Evolutionary conservation across 257 asterid genomes (phyloP), one percentile per base, ranked within the genome.

Genomic region (Penstemon barbatus): DNA sequence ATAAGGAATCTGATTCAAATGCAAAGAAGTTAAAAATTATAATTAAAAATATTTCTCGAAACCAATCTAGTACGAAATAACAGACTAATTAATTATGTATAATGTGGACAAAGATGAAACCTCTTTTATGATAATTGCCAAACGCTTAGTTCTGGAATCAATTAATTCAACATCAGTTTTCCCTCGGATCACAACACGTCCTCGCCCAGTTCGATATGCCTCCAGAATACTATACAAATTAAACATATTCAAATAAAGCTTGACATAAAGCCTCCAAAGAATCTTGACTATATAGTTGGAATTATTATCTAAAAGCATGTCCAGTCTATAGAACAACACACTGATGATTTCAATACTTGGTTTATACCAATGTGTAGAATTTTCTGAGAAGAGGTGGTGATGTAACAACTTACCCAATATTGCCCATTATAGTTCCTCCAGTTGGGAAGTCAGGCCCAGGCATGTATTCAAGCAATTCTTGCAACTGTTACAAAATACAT

Each of bases 401-500:
- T 42, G 58, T 45, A 68, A 49, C 12, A 63, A 76, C 84, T 76
- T 81, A 94, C 99, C 99, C 99, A 71, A 79, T 69, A 73, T 84
- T 94, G 70, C 99, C 99, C 97, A 94, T 91, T 71, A 94, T 89
- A 72, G 70, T 82, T 81, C 99, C 99, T 70, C 99, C 99, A 54
- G 99, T 94, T 41, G 99, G 99, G 77, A 94, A 94, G 80, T 94
- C 99, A 51, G 99, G 99, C 67, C 97, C 99, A 18, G 97, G 99
- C 97, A 94, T 89, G 87, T 89, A 84, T 71, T 94, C 99, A 57
- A 94, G 89, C 81, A 94, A 78, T 78, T 94, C 97, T 85, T 94
- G 99, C 78, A 94, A 82, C 97, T 94, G 76, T 71, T 54, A 18
- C 56, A 72, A 57, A 63, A 76, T 45, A 49, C 25, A 71, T 37